Percentiles rank a stretch among this genome's conserved stretches.
phyloP scores from a whole-genome alignment of 768 basidiomycete genomes.

The Calocybe indica region DNA sequence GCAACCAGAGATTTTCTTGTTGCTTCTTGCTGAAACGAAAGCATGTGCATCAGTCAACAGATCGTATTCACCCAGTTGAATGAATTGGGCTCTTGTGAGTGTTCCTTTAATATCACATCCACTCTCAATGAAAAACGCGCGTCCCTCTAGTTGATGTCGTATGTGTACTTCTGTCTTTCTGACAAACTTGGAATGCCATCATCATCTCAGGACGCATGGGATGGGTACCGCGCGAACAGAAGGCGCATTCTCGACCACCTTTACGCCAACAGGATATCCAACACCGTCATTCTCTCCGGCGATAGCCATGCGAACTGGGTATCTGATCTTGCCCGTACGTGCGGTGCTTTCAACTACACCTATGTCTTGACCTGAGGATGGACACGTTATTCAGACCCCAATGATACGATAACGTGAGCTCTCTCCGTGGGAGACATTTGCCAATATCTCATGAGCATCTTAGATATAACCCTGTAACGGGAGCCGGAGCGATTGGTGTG shows the following conservation, averaged over 20 bases:
- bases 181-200: neutral
- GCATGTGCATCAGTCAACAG: conserved; percentile 34
- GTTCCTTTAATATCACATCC: neutral
- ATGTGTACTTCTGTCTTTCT: conserved; percentile 4
- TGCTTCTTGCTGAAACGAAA: neutral
- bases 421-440: neutral
- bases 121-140: neutral
- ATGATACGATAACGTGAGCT: conserved; percentile 37
- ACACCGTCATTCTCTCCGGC: conserved; percentile 53
- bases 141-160: conserved; percentile 17
- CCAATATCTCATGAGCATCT: neutral
- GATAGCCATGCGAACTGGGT: conserved; percentile 62
- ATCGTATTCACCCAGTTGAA: conserved; percentile 49
- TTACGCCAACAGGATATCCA: conserved; percentile 43
- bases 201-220: conserved; percentile 44
- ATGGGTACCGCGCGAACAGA: conserved; percentile 53
- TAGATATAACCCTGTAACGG: conserved; percentile 44
- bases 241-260: conserved; percentile 45
- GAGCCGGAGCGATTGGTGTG: conserved; percentile 46
- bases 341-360: neutral
- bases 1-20: neutral
- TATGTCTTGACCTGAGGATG: too few relatives aligned
- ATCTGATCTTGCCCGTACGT: conserved; percentile 48
- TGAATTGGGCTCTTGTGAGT: conserved; percentile 29
- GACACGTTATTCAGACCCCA: conserved; percentile 29